These are phyloP conservation scores for Vickermania spadyakhi DNA, from an alignment of 208 protist genomes.

Conservation along the genomic window DNA sequence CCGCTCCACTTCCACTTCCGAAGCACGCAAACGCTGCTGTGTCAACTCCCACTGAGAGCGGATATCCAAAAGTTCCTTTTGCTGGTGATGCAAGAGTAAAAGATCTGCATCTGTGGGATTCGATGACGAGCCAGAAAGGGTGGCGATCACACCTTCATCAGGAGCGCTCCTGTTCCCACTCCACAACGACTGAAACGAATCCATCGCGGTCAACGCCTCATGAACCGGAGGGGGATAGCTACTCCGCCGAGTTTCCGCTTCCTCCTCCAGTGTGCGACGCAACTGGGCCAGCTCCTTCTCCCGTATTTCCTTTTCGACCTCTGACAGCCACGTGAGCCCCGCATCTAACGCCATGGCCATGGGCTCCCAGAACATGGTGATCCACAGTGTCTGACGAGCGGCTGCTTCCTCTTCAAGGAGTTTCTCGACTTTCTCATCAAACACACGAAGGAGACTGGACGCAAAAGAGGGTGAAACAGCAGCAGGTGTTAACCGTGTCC, in stretches of 20 bases:
- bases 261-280: not conserved
- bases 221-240: not conserved
- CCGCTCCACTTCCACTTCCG: slow-evolving; percentile 35
- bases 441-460: not conserved
- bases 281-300: not conserved
- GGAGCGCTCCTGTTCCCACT: too few species aligned
- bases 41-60: slow-evolving; percentile 22
- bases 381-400: slow-evolving; percentile 34
- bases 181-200: too few species aligned
- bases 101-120: slow-evolving; percentile 32
- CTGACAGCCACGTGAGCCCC: slow-evolving; percentile 67
- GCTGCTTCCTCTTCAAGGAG: slow-evolving; percentile 29
- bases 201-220: not conserved
- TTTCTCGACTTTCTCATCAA: slow-evolving; percentile 3
- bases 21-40: slow-evolving; percentile 34
- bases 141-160: too few species aligned
- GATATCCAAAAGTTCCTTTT: slow-evolving; percentile 35
- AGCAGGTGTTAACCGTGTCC: slow-evolving; percentile 10
- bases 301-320: slow-evolving; percentile 18
- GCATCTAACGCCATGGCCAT: slow-evolving; percentile 83
- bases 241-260: not conserved
- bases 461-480: not conserved
- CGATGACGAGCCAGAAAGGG: too few species aligned
- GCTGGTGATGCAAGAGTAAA: slow-evolving; percentile 36
- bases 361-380: slow-evolving; percentile 70